Percentiles rank a stretch among this genome's conserved stretches.
Evolutionary conservation across 768 basidiomycete genomes (phyloP).

Genomic region (Boletus subparvulus): DNA sequence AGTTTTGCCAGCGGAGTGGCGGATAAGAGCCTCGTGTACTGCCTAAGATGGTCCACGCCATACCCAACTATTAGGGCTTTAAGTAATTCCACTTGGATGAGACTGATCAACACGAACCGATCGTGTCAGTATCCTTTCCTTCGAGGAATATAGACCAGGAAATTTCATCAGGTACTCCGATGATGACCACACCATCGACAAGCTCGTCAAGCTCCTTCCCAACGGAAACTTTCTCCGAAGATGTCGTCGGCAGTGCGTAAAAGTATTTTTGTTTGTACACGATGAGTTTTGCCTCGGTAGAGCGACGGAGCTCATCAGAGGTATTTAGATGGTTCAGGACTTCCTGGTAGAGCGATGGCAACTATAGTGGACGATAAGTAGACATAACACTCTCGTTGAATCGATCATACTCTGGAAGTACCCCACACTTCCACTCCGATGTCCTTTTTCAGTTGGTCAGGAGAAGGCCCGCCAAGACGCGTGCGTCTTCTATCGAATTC

Average conservation of each 20-base stretch:
- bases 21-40: conserved; percentile 69
- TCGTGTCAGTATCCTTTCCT: conserved; percentile 60
- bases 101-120: conserved; percentile 50
- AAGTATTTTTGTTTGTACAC: conserved; percentile 61
- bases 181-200: conserved; percentile 70
- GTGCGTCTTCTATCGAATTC: conserved; percentile 79
- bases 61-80: conserved; percentile 52
- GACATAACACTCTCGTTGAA: neutral
- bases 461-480: conserved; percentile 66
- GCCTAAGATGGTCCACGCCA: conserved; percentile 51
- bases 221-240: conserved; percentile 44
- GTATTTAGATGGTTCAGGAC: conserved; percentile 81
- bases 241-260: conserved; percentile 51
- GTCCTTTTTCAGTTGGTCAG: conserved; percentile 58
- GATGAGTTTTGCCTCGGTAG: conserved; percentile 74
- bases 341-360: conserved; percentile 73
- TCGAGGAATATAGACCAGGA: conserved; percentile 85
- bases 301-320: conserved; percentile 73
- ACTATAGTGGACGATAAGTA: conserved; percentile 38
- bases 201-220: conserved; percentile 69
- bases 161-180: conserved; percentile 73
- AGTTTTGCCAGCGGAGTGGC: conserved; percentile 52
- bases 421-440: conserved; percentile 66
- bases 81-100: neutral
- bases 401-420: conserved; percentile 52